These are phyloP conservation scores for Penicillium expansum DNA, from an alignment of 2,329 filamentous ascomycete genomes.

Conservation along the genomic window DNA sequence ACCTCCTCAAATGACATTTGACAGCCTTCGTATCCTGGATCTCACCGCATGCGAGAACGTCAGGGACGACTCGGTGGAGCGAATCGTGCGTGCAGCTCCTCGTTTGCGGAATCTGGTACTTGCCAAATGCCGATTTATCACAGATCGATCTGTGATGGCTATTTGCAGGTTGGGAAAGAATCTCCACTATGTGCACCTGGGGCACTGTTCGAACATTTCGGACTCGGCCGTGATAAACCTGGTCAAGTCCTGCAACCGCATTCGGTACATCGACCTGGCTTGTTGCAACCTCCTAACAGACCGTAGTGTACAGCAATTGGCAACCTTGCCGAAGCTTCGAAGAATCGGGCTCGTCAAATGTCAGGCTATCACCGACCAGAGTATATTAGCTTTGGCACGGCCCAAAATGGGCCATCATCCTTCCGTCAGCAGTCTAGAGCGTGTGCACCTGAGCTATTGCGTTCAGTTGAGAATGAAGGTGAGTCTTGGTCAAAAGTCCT, in stretches of 20 bases:
- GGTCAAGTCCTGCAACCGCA: slow-evolving; percentile 83
- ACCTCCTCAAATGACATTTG: slow-evolving; percentile 63
- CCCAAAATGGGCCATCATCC: slow-evolving; percentile 55
- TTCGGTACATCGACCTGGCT: slow-evolving; percentile 96
- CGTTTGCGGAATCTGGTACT: slow-evolving; percentile 88
- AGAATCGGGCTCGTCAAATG: slow-evolving; percentile 95
- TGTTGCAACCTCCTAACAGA: slow-evolving; percentile 90
- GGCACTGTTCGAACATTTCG: slow-evolving; percentile 88
- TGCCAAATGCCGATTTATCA: slow-evolving; percentile 90
- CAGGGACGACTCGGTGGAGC: slow-evolving; percentile 82
- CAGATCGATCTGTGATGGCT: slow-evolving; percentile 79
- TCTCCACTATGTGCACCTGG: slow-evolving; percentile 91
- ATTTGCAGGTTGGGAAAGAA: slow-evolving; percentile 93
- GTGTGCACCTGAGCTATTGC: slow-evolving; percentile 96
- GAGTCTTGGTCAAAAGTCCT: slow-evolving; percentile 37
- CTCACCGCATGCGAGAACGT: slow-evolving; percentile 83
- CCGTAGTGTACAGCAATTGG: slow-evolving; percentile 76
- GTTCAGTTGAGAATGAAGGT: slow-evolving; percentile 77
- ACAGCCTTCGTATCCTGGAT: slow-evolving; percentile 88
- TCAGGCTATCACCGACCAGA: slow-evolving; percentile 80
- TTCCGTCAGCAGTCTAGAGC: slow-evolving; percentile 71
- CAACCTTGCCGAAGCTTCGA: slow-evolving; percentile 86
- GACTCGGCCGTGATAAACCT: slow-evolving; percentile 82
- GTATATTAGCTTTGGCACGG: slow-evolving; percentile 78
- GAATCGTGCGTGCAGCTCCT: slow-evolving; percentile 81